Evolutionary conservation across 371 early-diverging fungal species (phyloP).

Genomic region (Rhizopus delemar): DNA sequence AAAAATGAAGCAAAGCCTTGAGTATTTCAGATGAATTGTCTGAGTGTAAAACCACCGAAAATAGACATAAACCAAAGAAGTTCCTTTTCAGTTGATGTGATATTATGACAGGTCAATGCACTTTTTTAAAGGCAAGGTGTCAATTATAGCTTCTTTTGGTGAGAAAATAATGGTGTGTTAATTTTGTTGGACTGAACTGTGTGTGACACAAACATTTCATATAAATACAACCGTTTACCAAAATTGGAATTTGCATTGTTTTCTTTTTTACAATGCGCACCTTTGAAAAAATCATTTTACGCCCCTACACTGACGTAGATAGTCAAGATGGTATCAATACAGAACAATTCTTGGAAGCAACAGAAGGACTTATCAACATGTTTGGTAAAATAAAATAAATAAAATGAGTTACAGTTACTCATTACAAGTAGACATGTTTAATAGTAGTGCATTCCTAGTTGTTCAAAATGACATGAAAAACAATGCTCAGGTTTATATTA

Average conservation of each 20-base stretch:
- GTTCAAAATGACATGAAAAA: conserved; percentile 90
- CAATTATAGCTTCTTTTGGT: too few relatives aligned
- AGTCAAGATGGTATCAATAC: conserved; percentile 73
- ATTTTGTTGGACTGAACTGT: too few relatives aligned
- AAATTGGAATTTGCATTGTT: background rate
- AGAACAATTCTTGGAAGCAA: conserved; percentile 84
- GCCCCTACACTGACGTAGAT: conserved; percentile 73
- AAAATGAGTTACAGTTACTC: background rate
- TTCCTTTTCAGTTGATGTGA: too few relatives aligned
- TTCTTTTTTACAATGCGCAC: background rate
- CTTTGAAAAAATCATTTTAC: conserved; percentile 41
- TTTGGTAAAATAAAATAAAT: conserved; percentile 67
- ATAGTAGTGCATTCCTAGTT: conserved; percentile 73
- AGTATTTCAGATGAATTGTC: too few relatives aligned
- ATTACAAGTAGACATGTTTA: conserved; percentile 59
- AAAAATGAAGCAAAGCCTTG: too few relatives aligned
- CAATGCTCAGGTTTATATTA: conserved; percentile 70
- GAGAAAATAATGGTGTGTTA: too few relatives aligned
- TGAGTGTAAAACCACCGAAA: too few relatives aligned
- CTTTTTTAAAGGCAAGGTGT: too few relatives aligned
- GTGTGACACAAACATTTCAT: too few relatives aligned
- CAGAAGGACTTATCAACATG: conserved; percentile 76
- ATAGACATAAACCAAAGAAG: too few relatives aligned
- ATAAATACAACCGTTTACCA: too few relatives aligned
- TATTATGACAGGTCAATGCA: too few relatives aligned